These are phyloP conservation scores for Plasmodium knowlesi DNA, from an alignment of 169 alveolate species.

Conservation along the genomic window DNA sequence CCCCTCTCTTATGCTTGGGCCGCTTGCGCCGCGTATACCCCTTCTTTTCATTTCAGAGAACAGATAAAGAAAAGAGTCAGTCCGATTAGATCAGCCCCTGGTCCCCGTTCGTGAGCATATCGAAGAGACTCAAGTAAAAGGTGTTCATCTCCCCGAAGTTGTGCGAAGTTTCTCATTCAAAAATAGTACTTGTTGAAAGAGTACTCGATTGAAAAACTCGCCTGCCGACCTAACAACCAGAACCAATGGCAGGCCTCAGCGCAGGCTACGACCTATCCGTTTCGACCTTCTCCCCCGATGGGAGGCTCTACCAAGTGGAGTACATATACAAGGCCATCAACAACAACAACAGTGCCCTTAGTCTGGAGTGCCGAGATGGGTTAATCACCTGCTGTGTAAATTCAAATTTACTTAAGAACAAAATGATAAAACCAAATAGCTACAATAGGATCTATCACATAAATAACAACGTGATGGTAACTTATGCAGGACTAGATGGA, in stretches of 20 bases:
- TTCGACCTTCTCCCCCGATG: conserved; percentile 97
- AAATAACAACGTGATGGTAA: conserved; percentile 87
- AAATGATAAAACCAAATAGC: conserved; percentile 76
- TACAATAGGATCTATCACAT: conserved; percentile 91
- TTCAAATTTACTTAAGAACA: conserved; percentile 56
- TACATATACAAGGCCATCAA: conserved; percentile 96
- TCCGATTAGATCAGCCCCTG: too few species aligned
- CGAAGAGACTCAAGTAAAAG: too few species aligned
- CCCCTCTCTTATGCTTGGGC: background rate
- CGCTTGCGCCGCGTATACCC: too few species aligned
- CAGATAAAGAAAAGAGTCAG: background rate
- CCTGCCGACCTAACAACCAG: background rate
- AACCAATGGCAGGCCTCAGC: conserved; percentile 90
- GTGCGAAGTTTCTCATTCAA: too few species aligned
- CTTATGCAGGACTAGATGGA: conserved; percentile 93
- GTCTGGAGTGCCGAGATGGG: conserved; percentile 93
- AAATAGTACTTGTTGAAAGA: too few species aligned
- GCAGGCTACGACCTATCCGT: conserved; percentile 95
- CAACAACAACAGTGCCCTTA: conserved; percentile 91
- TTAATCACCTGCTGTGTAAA: conserved; percentile 85
- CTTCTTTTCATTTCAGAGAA: background rate
- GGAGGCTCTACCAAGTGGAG: conserved; percentile 95
- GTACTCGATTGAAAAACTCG: too few species aligned
- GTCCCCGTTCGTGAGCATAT: background rate
- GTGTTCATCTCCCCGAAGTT: too few species aligned